phyloP scores from a whole-genome alignment of 768 basidiomycete genomes.

The Hortiboletus campestris region DNA sequence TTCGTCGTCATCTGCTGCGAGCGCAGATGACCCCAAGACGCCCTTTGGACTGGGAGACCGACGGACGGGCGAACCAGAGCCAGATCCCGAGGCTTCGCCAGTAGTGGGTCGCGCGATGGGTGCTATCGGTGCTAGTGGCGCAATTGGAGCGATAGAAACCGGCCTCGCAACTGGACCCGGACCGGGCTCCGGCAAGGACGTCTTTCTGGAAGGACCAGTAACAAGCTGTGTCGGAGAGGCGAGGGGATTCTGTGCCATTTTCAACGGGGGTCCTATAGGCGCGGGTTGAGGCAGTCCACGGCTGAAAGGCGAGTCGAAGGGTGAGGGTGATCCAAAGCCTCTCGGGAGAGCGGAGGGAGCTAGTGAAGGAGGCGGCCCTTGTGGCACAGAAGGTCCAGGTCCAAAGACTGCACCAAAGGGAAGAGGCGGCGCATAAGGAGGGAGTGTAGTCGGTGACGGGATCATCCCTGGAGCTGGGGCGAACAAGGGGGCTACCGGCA shows the following conservation, averaged over 20 bases:
- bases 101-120: conserved; percentile 56
- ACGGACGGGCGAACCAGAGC: conserved; percentile 56
- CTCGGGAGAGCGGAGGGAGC: conserved; percentile 56
- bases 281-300: conserved; percentile 42
- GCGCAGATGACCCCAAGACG: conserved; percentile 71
- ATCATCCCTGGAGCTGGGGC: conserved; percentile 41
- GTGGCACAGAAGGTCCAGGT: conserved; percentile 44
- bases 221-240: conserved; percentile 42
- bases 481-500: conserved; percentile 50
- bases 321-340: conserved; percentile 47
- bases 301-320: conserved; percentile 51
- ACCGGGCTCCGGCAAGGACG: conserved; percentile 42
- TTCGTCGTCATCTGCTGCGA: conserved; percentile 79
- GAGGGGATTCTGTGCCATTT: conserved; percentile 32
- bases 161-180: conserved; percentile 63
- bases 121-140: conserved; percentile 58
- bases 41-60: conserved; percentile 61
- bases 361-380: conserved; percentile 43
- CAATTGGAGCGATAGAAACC: conserved; percentile 23
- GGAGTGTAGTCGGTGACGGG: conserved; percentile 43
- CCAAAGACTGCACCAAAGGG: conserved; percentile 53
- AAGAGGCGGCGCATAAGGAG: conserved; percentile 54
- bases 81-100: conserved; percentile 47
- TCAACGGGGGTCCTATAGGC: conserved; percentile 58
- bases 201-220: conserved; percentile 48